phyloP scores from a whole-genome alignment of 495 filamentous ascomycete genomes.

The Aspergillus nidulans region DNA sequence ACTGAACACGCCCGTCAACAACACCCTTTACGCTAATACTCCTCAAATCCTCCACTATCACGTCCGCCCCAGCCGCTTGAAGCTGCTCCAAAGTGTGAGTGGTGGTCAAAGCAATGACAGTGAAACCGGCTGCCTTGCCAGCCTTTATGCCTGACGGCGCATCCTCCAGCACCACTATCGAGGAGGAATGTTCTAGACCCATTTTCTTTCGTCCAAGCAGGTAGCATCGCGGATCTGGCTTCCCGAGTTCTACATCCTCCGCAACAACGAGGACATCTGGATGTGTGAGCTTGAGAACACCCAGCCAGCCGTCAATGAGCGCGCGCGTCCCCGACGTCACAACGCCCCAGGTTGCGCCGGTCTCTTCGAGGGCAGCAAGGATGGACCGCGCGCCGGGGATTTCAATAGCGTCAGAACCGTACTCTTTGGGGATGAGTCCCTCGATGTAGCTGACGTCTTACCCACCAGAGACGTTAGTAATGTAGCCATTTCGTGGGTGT shows the following conservation, averaged over 20 bases:
- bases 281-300: slow-evolving; percentile 66
- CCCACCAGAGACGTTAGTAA: background rate
- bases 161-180: slow-evolving; percentile 84
- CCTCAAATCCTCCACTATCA: slow-evolving; percentile 76
- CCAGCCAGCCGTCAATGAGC: slow-evolving; percentile 81
- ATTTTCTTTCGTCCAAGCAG: slow-evolving; percentile 62
- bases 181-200: slow-evolving; percentile 46
- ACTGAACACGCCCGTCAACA: slow-evolving; percentile 49
- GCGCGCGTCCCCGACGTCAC: slow-evolving; percentile 85
- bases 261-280: slow-evolving; percentile 76
- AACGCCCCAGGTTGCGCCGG: slow-evolving; percentile 74
- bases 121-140: slow-evolving; percentile 85
- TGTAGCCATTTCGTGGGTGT: too few relatives aligned
- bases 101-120: slow-evolving; percentile 81
- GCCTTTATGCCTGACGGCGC: slow-evolving; percentile 85
- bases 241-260: slow-evolving; percentile 80
- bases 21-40: slow-evolving; percentile 58
- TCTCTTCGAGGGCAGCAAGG: slow-evolving; percentile 53
- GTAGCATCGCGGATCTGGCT: slow-evolving; percentile 85
- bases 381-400: slow-evolving; percentile 65
- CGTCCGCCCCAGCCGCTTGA: slow-evolving; percentile 71
- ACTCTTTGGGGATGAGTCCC: slow-evolving; percentile 67
- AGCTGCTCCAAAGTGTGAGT: slow-evolving; percentile 74
- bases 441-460: slow-evolving; percentile 78
- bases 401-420: slow-evolving; percentile 74